These are phyloP conservation scores for Fomitopsis pulvina DNA, from an alignment of 768 basidiomycete species.

Conservation along the genomic window DNA sequence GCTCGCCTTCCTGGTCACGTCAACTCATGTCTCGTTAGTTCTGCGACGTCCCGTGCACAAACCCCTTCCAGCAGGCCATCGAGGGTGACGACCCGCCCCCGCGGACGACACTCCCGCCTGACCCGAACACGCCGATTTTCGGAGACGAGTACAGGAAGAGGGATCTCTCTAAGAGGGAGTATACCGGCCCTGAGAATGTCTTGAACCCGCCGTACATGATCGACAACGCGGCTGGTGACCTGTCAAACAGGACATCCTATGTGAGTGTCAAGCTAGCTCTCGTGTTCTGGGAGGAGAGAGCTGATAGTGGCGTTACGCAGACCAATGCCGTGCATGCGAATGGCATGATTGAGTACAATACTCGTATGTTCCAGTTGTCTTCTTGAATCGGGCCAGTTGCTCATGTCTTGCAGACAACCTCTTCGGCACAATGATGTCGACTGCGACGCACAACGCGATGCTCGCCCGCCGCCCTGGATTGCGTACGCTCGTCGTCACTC, in stretches of 20 bases:
- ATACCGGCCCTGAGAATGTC: conserved; percentile 28
- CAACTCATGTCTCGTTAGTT: conserved; percentile 32
- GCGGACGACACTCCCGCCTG: conserved; percentile 42
- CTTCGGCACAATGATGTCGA: conserved; percentile 69
- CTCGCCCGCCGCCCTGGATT: conserved; percentile 53
- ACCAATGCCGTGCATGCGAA: conserved; percentile 43
- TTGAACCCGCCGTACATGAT: conserved; percentile 53
- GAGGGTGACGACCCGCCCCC: conserved; percentile 48
- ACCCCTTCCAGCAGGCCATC: conserved; percentile 53
- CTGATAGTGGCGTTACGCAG: conserved; percentile 9
- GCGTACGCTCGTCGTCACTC: conserved; percentile 61
- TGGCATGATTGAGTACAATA: conserved; percentile 52
- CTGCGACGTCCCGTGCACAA: conserved; percentile 53
- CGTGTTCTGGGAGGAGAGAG: not conserved
- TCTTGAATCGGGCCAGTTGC: not conserved
- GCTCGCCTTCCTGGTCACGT: not conserved
- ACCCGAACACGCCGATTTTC: conserved; percentile 49
- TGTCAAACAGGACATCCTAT: conserved; percentile 50
- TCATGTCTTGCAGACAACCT: conserved; percentile 39
- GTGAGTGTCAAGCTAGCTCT: conserved; percentile 29
- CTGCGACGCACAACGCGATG: conserved; percentile 53
- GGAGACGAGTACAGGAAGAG: conserved; percentile 5
- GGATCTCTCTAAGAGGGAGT: conserved; percentile 22
- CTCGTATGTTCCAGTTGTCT: conserved; percentile 28
- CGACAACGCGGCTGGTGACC: conserved; percentile 42